These are phyloP conservation scores for Chlorella sorokiniana DNA, from an alignment of 139 green algal genomes.

Conservation along the genomic window DNA sequence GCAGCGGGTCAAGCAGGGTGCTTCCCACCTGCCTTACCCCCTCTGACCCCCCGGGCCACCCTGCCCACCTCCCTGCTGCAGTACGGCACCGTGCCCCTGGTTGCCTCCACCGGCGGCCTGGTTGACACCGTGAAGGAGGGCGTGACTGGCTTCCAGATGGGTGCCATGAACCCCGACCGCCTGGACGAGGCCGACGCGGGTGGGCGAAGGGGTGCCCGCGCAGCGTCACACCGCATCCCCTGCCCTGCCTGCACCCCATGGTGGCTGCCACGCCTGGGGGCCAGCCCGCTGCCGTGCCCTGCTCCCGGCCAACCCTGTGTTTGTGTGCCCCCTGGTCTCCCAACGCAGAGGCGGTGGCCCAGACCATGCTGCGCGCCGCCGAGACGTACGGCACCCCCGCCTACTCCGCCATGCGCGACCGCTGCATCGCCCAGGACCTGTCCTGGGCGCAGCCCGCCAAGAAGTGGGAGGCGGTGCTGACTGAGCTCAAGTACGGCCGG, in stretches of 20 bases:
- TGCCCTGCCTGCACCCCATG: not conserved
- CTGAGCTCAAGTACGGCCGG: conserved; percentile 46
- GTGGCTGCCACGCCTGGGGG: not conserved
- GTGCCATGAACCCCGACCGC: conserved; percentile 79
- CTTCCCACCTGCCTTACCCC: not conserved
- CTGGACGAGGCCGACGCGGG: conserved; percentile 43
- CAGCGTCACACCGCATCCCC: conserved; percentile 22
- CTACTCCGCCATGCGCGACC: conserved; percentile 86
- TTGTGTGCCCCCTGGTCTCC: too few species aligned
- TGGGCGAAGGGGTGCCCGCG: not conserved
- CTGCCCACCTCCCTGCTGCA: conserved; percentile 52
- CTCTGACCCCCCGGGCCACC: not conserved
- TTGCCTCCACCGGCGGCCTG: conserved; percentile 94
- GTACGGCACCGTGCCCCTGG: conserved; percentile 94
- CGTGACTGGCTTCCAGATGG: conserved; percentile 98
- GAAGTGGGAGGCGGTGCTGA: conserved; percentile 93
- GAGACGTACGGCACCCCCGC: conserved; percentile 75
- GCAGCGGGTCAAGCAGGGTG: too few species aligned
- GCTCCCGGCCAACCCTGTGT: not conserved
- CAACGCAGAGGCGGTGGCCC: conserved; percentile 71
- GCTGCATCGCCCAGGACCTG: conserved; percentile 94
- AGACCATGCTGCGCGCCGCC: conserved; percentile 58
- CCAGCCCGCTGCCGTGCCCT: too few species aligned
- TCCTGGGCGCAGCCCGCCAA: conserved; percentile 89
- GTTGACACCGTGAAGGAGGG: conserved; percentile 99